Evolutionary conservation across 169 alveolate genomes (phyloP).

Genomic region (Eimeria necatrix): DNA sequence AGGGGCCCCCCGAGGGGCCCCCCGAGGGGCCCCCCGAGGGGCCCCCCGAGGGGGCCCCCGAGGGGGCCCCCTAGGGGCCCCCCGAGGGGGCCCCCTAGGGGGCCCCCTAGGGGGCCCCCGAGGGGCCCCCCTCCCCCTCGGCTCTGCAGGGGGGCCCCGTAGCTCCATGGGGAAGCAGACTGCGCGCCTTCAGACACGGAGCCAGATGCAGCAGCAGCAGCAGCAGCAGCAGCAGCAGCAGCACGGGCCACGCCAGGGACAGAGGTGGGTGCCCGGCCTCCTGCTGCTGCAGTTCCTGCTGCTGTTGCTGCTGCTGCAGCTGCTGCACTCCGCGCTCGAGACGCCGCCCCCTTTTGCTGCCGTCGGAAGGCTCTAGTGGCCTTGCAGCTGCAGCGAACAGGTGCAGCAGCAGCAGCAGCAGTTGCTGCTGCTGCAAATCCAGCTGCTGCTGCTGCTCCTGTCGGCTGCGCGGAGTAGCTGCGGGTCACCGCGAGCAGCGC

Average conservation of each 20-base stretch:
- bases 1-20: too few species aligned
- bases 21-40: too few species aligned
- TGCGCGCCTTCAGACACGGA: neutral
- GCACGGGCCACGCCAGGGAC: too few species aligned
- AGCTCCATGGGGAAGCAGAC: slow-evolving; percentile 25
- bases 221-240: neutral
- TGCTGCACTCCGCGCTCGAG: neutral
- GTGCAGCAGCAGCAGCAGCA: slow-evolving; percentile 14
- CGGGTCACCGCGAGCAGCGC: slow-evolving; percentile 35
- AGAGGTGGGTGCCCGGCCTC: too few species aligned
- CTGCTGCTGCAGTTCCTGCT: neutral
- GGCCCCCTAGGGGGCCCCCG: too few species aligned
- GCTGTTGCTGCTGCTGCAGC: slow-evolving; percentile 26
- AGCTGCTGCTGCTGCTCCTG: slow-evolving; percentile 1
- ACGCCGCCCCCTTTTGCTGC: too few species aligned
- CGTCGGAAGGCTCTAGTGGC: too few species aligned
- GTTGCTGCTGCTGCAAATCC: slow-evolving; percentile 17
- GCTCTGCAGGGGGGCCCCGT: slow-evolving; percentile 6
- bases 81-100: too few species aligned
- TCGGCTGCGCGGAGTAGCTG: neutral
- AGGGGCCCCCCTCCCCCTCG: too few species aligned
- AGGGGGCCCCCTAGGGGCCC: too few species aligned
- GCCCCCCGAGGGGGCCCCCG: too few species aligned
- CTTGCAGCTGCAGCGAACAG: neutral
- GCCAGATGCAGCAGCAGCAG: neutral